These are phyloP conservation scores for Crithidia fasciculata DNA, from an alignment of 208 protist species.

Conservation along the genomic window DNA sequence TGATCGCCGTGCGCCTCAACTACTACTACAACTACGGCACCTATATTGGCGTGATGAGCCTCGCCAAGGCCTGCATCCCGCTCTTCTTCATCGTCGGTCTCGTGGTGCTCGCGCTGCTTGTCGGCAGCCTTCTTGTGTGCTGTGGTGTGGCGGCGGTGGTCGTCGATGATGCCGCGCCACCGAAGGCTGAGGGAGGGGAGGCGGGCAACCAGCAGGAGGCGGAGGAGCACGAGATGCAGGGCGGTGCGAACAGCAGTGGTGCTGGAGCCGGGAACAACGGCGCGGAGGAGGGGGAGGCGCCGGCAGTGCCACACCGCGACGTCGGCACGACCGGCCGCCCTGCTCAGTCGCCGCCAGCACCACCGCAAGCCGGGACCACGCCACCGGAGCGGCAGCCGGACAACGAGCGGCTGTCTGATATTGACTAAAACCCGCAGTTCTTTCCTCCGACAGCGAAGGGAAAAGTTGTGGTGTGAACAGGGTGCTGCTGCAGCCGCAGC, in stretches of 20 bases:
- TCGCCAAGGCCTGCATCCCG: slow-evolving; percentile 54
- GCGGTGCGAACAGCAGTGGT: background rate
- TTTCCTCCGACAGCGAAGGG: background rate
- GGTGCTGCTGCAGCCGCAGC: too few species aligned
- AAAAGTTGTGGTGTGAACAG: background rate
- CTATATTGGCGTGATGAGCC: slow-evolving; percentile 36
- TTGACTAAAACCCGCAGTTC: slow-evolving; percentile 24
- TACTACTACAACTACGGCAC: slow-evolving; percentile 33
- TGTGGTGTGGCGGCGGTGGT: slow-evolving; percentile 23
- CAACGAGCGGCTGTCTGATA: slow-evolving; percentile 41
- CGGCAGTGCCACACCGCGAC: slow-evolving; percentile 6
- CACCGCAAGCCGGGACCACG: background rate
- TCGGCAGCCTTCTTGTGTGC: slow-evolving; percentile 24
- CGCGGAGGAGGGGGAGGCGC: background rate
- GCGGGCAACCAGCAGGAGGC: slow-evolving; percentile 25
- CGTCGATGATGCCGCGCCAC: background rate
- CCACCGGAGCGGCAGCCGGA: slow-evolving; percentile 28
- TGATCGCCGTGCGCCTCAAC: slow-evolving; percentile 72
- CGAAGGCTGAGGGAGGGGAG: background rate
- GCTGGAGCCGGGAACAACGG: background rate
- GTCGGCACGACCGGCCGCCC: slow-evolving; percentile 5
- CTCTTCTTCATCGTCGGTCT: slow-evolving; percentile 55
- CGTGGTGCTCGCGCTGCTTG: slow-evolving; percentile 23
- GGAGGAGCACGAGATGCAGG: slow-evolving; percentile 16
- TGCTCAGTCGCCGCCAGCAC: background rate